Conservation (phyloP, 371 early-diverging fungal species). For the Mortierella polycephala region DNA sequence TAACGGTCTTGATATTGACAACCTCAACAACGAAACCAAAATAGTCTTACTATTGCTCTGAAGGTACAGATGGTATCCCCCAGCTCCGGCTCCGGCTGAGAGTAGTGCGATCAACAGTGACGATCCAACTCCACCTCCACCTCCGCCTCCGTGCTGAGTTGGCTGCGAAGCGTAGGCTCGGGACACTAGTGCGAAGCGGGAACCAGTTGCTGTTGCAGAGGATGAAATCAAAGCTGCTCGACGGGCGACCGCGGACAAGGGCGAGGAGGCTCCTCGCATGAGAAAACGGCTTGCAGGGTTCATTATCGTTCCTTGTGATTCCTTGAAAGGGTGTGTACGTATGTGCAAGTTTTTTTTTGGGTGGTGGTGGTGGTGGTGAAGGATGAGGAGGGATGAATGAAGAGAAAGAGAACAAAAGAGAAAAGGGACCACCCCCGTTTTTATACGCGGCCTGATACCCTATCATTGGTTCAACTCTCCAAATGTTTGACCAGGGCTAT, state of each 20-base stretch:
- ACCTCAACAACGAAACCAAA: not conserved
- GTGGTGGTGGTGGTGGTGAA: not conserved
- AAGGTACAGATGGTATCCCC: conserved; percentile 60
- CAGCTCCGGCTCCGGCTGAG: conserved; percentile 63
- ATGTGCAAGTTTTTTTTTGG: too few relatives aligned
- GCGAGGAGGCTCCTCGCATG: conserved; percentile 7
- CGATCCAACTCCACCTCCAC: conserved; percentile 8
- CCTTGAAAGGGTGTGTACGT: not conserved
- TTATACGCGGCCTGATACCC: too few relatives aligned
- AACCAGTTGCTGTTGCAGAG: not conserved
- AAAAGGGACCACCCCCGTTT: not conserved
- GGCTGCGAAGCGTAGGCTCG: conserved; percentile 45
- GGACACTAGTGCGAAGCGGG: conserved; percentile 11
- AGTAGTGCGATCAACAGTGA: conserved; percentile 57
- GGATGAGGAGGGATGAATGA: not conserved
- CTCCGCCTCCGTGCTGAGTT: conserved; percentile 10
- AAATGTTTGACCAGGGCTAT: too few relatives aligned
- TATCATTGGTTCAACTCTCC: too few relatives aligned
- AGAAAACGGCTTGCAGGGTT: not conserved
- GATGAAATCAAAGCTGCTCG: conserved; percentile 9
- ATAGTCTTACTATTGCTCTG: not conserved
- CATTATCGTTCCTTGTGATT: not conserved
- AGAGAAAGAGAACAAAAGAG: not conserved
- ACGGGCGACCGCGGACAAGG: conserved; percentile 23
- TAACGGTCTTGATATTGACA: too few relatives aligned